Base-by-base conservation (phyloP, 805 yeast genomes). In the Phaffomyces antillensis region DNA sequence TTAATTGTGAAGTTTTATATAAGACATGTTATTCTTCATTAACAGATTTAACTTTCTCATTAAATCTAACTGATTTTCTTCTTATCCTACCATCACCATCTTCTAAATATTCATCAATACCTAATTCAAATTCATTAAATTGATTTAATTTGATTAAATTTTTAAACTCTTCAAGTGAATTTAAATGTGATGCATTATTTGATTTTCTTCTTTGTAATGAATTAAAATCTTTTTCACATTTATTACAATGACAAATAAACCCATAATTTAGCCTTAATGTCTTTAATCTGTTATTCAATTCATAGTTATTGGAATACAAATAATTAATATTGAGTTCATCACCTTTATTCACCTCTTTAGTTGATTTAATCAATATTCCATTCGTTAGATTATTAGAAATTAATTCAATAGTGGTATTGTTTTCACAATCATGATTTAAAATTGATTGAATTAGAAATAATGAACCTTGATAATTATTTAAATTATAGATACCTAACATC, bases 201-300 rank as follows among this genome's bases (percentile, higher is more conserved):
- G 79, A 73, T 49, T 74, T 72, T 44, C 79, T 68, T 51, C 75
- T 59, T 36, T 74, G 73, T 40, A 70, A 67, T 1, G 40, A 49
- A 42, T 67, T 66, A 32, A 70, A 58, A 50, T 84, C 90, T 8
- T 65, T 66, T 53, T 75, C 73, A 62, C 96, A 87, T 50, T 83
- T 75, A 12, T 62, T 54, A 60, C 96, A 87, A 24, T 60, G 62
- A 62, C 96, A 87, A 17, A 73, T 56, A 60, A 87, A 87, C 5
- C 95, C 95, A 86, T 88, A 87, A 53, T 83, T 81, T 12, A 79
- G 77, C 47, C 90, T 64, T 40, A 87, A 65, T 50, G 76, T 80
- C 50, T 83, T 61, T 54, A 77, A 79, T 50, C 96, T 73, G 46
- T 81, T 77, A 39, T 72, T 76, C 9, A 81, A 75, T 3, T 78